Percentiles rank a stretch among this genome's conserved stretches.
Conservation (phyloP, 2,329 filamentous ascomycete genomes). For the Clonostachys solani region DNA sequence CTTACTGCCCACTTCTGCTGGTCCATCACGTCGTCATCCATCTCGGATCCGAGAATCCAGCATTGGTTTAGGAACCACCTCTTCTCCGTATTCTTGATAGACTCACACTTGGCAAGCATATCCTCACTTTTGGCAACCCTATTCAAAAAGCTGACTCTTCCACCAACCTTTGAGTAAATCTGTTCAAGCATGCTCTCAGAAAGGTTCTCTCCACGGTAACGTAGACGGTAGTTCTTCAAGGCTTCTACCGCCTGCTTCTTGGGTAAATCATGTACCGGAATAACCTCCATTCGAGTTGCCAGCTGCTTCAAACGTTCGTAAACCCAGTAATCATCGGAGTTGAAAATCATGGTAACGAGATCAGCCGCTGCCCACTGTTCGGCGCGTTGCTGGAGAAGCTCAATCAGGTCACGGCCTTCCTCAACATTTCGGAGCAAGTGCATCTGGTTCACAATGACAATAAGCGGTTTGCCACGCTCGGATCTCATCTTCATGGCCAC, state of each 20-base stretch:
- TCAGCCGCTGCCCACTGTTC: conserved; percentile 95
- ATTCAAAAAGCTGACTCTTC: conserved; percentile 82
- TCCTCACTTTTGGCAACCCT: conserved; percentile 81
- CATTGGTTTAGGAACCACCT: conserved; percentile 76
- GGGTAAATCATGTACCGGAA: conserved; percentile 77
- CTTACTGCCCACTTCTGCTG: conserved; percentile 91
- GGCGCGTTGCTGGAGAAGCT: conserved; percentile 90
- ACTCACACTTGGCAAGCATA: conserved; percentile 77
- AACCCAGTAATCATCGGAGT: conserved; percentile 97
- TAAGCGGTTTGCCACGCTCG: conserved; percentile 61
- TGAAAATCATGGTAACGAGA: conserved; percentile 88
- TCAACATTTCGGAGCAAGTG: conserved; percentile 90
- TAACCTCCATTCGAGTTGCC: conserved; percentile 90
- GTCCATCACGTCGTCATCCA: conserved; percentile 98
- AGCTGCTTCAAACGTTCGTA: conserved; percentile 92
- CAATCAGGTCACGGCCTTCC: conserved; percentile 87
- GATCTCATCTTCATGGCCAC: conserved; percentile 72
- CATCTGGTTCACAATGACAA: conserved; percentile 93
- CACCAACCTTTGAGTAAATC: conserved; percentile 84
- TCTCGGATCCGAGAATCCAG: conserved; percentile 67
- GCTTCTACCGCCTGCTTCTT: conserved; percentile 75
- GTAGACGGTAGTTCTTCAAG: conserved; percentile 72
- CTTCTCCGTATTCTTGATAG: conserved; percentile 64
- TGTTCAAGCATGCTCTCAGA: conserved; percentile 57
- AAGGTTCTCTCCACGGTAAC: conserved; percentile 66